Base-by-base conservation (phyloP, 768 basidiomycete species). In the Podaxis sp. region DNA sequence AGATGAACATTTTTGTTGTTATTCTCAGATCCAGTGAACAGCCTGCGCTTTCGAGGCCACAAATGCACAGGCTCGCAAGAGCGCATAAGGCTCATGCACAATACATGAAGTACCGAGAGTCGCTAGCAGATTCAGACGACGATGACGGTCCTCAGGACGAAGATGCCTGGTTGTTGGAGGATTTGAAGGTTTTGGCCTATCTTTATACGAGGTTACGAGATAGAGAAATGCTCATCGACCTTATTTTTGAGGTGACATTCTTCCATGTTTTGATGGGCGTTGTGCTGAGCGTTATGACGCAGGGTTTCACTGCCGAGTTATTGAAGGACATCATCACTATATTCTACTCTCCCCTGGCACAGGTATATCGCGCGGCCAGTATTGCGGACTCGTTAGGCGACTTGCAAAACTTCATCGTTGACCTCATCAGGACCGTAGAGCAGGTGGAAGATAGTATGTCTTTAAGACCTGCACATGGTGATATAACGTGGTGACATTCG, bases 251-350 rank as follows among this genome's bases (percentile, higher is more conserved):
- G 88, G 96, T 90, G 59, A 59, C 83, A 65, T 24, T 4, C 22
- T 17, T n/a, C 29, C 4, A 37, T 49, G 11, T 11, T 27, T 4
- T 43, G 4, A 9, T 17, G 3, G 33, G 22, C 37, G 33, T 50
- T 37, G 33, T 50, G 49, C 33, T 50, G 22, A 22, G 47, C 36
- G 0, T 52, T 9, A 29, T 64, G 56, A 59, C n/a, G 6, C 38
- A 98, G 96, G 96, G 97, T 22, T 89, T 89, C 50, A 98, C 97
- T 0, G 88, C 96, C 2, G 97, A 98, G 37, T 80, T 99, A 25
- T 78, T 99, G 69, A 98, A 96, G 74, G 97, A 99, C 72, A 98
- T 99, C 63, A 94, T 99, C 68, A 98, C 97, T 19, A 98, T 99
- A 63, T 99, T 99, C 75, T 99, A 99, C 74, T 78, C 95, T 0